A percentile compares a stretch with the other conserved stretches of the same genome.
phyloP scores from a whole-genome alignment of 495 filamentous ascomycete genomes.

The Extremus antarcticus region DNA sequence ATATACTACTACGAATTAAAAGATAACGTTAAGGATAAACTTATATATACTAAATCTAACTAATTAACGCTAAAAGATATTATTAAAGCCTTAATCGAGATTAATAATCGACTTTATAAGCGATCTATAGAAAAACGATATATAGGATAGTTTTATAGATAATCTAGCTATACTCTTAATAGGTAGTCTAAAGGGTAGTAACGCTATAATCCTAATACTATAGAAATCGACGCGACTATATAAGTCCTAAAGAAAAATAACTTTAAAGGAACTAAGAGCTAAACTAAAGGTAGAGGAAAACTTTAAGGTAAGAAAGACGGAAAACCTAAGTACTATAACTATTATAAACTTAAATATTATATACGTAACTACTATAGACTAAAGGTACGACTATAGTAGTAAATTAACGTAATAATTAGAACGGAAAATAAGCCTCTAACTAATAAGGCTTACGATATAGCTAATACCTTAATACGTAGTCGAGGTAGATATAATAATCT shows the following conservation, averaged over 20 bases:
- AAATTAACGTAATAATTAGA: too few relatives aligned
- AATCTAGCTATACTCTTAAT: conserved; percentile 1
- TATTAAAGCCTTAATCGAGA: neutral
- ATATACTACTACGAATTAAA: conserved; percentile 6
- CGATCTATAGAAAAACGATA: conserved; percentile 7
- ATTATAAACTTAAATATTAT: too few relatives aligned
- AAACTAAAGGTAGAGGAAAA: neutral
- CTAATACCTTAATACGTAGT: too few relatives aligned
- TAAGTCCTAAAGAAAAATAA: neutral
- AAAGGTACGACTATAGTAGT: neutral
- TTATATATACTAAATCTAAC: neutral
- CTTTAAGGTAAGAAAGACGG: too few relatives aligned
- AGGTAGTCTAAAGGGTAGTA: neutral
- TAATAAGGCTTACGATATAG: too few relatives aligned
- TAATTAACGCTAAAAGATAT: neutral
- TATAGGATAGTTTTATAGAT: neutral
- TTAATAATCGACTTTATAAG: conserved; percentile 4
- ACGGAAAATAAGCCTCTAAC: too few relatives aligned
- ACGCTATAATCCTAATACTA: neutral
- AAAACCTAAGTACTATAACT: too few relatives aligned
- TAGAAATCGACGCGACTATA: conserved; percentile 3
- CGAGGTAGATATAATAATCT: too few relatives aligned
- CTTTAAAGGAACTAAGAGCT: neutral
- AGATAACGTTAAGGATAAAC: conserved; percentile 6
- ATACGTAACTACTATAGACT: too few relatives aligned